Evolutionary conservation across 768 basidiomycete species (phyloP).

Genomic region (Ramaria sp.): DNA sequence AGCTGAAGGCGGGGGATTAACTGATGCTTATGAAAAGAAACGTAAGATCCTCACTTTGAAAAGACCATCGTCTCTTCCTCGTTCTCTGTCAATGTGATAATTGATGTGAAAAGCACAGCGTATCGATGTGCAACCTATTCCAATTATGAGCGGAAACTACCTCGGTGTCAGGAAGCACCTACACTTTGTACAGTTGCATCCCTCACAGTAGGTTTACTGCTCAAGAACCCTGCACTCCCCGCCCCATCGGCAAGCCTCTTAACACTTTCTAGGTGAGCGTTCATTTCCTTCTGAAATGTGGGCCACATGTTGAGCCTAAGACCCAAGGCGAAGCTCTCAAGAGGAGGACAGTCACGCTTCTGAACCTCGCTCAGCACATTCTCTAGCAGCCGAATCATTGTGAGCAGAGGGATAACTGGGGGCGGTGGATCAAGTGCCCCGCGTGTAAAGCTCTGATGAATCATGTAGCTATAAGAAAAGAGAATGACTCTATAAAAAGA

Average conservation of each 20-base stretch:
- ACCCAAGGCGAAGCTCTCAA: constrained; percentile 72
- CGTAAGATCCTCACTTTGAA: constrained; percentile 57
- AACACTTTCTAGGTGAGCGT: constrained; percentile 70
- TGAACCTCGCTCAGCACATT: constrained; percentile 66
- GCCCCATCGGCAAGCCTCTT: constrained; percentile 75
- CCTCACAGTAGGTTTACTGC: constrained; percentile 49
- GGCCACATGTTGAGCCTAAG: constrained; percentile 89
- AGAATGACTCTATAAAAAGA: not conserved
- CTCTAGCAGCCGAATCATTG: constrained; percentile 88
- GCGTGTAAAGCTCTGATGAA: constrained; percentile 51
- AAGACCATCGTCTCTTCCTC: constrained; percentile 96
- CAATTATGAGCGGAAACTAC: constrained; percentile 1
- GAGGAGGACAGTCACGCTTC: constrained; percentile 63
- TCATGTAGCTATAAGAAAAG: not conserved
- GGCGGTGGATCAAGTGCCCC: constrained; percentile 65
- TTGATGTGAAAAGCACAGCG: constrained; percentile 67
- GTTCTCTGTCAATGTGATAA: constrained; percentile 69
- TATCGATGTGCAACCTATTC: constrained; percentile 69
- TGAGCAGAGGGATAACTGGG: constrained; percentile 65
- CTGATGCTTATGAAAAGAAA: not conserved
- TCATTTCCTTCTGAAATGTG: constrained; percentile 81
- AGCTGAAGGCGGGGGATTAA: constrained; percentile 31
- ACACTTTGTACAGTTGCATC: constrained; percentile 58
- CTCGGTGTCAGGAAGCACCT: constrained; percentile 17
- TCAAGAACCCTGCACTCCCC: constrained; percentile 43